Evolutionary conservation across 2,329 filamentous ascomycete species (phyloP).

Genomic region (Septoria linicola): DNA sequence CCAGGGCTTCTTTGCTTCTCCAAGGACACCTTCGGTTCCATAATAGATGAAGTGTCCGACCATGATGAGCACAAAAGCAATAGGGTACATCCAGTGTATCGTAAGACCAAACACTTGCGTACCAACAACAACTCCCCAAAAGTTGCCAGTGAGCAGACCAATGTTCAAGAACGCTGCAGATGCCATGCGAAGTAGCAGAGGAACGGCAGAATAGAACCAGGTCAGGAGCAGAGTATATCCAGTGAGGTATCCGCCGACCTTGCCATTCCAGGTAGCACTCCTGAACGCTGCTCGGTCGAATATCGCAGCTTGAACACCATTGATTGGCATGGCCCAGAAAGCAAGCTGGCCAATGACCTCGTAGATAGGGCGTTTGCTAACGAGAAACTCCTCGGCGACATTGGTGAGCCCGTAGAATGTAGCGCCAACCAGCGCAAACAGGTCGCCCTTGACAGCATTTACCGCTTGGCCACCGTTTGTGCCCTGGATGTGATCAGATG

Average conservation of each 20-base stretch:
- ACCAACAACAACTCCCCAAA: conserved; percentile 95
- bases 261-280: conserved; percentile 45
- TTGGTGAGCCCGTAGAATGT: conserved; percentile 90
- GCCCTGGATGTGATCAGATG: conserved; percentile 80
- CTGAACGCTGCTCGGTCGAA: conserved; percentile 78
- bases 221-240: conserved; percentile 83
- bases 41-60: conserved; percentile 85
- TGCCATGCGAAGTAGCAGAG: conserved; percentile 83
- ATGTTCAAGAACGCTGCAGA: conserved; percentile 97
- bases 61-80: conserved; percentile 92
- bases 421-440: conserved; percentile 86
- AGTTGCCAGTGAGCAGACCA: conserved; percentile 87
- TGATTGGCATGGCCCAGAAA: conserved; percentile 85
- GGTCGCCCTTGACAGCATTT: conserved; percentile 83
- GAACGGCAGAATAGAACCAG: conserved; percentile 85
- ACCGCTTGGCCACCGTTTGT: conserved; percentile 65
- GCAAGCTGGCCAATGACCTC: conserved; percentile 91
- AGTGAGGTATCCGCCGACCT: conserved; percentile 74
- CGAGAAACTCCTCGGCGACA: conserved; percentile 91
- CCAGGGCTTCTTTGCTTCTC: conserved; percentile 94
- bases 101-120: conserved; percentile 76
- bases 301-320: conserved; percentile 84
- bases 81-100: conserved; percentile 89
- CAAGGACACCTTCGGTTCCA: conserved; percentile 74
- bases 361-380: conserved; percentile 81